phyloP scores from a whole-genome alignment of 2,329 filamentous ascomycete genomes.

The Clonostachys rosea region DNA sequence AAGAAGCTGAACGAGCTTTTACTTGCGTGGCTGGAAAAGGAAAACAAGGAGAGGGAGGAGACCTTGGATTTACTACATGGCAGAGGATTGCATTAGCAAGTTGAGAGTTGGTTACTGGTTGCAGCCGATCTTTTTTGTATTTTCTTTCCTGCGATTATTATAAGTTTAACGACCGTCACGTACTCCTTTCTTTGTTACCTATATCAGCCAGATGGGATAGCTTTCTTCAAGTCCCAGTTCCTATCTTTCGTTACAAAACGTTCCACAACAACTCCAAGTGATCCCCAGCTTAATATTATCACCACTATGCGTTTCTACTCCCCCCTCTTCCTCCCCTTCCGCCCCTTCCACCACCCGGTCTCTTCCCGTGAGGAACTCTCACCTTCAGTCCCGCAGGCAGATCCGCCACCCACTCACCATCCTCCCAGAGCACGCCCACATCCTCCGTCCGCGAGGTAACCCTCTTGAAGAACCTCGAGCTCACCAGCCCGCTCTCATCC shows the following conservation, averaged over 20 bases:
- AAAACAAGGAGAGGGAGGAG: constrained; percentile 7
- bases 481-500: constrained; percentile 44
- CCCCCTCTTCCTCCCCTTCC: constrained; percentile 28
- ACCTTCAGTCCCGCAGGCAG: constrained; percentile 56
- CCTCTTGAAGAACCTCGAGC: constrained; percentile 63
- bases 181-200: background rate
- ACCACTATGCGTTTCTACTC: constrained; percentile 11
- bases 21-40: constrained; percentile 24
- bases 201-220: no score
- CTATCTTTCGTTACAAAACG: no score
- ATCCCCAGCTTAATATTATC: background rate
- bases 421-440: constrained; percentile 64
- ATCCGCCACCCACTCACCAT: constrained; percentile 63
- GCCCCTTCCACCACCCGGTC: constrained; percentile 32
- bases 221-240: no score
- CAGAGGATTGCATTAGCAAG: no score
- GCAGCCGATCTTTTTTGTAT: no score
- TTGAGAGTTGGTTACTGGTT: no score
- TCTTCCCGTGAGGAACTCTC: constrained; percentile 42
- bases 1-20: constrained; percentile 32
- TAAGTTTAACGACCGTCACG: no score
- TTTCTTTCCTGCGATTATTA: no score
- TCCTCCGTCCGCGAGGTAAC: constrained; percentile 59
- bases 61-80: background rate
- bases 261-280: no score